Evolutionary conservation across 345 rosid genomes (phyloP).

Genomic region (Garcia nutans): DNA sequence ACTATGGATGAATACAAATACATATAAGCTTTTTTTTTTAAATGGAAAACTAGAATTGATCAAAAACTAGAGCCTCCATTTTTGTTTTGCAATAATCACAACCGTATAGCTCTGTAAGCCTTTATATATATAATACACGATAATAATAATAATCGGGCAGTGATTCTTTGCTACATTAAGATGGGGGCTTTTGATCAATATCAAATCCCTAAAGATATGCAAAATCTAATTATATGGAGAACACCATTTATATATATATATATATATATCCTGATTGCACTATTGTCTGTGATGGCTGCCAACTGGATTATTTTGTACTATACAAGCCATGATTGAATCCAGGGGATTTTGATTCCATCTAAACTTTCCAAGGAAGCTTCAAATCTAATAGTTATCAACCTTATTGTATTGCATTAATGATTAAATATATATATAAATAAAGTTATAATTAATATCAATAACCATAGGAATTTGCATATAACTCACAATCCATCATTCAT

Average conservation of each 20-base stretch:
- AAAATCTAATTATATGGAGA: conserved; percentile 5
- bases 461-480: no score
- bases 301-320: neutral
- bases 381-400: conserved; percentile 10
- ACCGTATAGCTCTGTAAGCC: no score
- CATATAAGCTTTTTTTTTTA: no score
- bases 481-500: no score
- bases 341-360: conserved; percentile 23
- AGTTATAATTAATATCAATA: no score
- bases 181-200: neutral
- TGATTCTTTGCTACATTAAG: neutral
- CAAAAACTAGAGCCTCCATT: no score
- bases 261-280: neutral
- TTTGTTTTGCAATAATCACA: no score
- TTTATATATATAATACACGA: no score
- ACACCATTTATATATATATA: neutral
- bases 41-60: no score
- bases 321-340: neutral
- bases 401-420: neutral
- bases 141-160: neutral
- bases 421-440: no score
- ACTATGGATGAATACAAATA: no score
- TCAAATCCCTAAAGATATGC: conserved; percentile 18
- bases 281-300: conserved; percentile 17
- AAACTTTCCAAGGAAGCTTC: conserved; percentile 20